These are phyloP conservation scores for Lactarius hengduanensis DNA, from an alignment of 768 basidiomycete genomes.

Conservation along the genomic window DNA sequence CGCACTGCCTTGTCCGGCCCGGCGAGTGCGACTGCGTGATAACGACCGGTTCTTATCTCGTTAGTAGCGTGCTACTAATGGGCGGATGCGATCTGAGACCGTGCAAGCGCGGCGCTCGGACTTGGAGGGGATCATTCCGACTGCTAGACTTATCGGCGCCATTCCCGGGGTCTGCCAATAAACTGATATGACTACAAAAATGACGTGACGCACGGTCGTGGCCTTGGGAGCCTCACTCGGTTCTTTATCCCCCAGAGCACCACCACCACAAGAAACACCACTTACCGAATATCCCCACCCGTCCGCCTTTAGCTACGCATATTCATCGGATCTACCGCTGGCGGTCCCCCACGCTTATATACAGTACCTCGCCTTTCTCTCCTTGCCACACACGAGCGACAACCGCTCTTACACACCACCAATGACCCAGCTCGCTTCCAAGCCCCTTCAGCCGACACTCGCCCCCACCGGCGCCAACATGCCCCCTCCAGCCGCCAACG, in stretches of 20 bases:
- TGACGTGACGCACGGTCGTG: slow-evolving; percentile 12
- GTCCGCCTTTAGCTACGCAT: slow-evolving; percentile 9
- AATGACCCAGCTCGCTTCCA: slow-evolving; percentile 24
- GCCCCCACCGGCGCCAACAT: not conserved
- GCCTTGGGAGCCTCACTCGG: not conserved
- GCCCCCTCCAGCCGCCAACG: not conserved
- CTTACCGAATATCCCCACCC: not conserved
- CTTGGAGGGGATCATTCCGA: slow-evolving; percentile 2
- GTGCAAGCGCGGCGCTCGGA: slow-evolving; percentile 4
- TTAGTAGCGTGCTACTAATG: not conserved
- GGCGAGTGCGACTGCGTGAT: not conserved
- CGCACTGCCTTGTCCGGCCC: not conserved
- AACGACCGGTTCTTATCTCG: not conserved
- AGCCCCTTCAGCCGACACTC: not conserved
- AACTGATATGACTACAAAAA: slow-evolving; percentile 2
- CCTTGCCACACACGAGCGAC: not conserved
- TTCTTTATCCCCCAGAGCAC: not conserved
- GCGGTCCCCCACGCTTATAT: slow-evolving; percentile 13
- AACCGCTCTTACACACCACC: slow-evolving; percentile 5
- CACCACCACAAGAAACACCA: not conserved
- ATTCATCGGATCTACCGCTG: slow-evolving; percentile 28
- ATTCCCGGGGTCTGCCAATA: slow-evolving; percentile 8
- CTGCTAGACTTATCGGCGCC: slow-evolving; percentile 15
- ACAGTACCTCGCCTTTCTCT: not conserved
- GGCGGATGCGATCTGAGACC: slow-evolving; percentile 7